phyloP scores from a whole-genome alignment of 1,284 basidiomycete species.

The Rhizoctonia solani region DNA sequence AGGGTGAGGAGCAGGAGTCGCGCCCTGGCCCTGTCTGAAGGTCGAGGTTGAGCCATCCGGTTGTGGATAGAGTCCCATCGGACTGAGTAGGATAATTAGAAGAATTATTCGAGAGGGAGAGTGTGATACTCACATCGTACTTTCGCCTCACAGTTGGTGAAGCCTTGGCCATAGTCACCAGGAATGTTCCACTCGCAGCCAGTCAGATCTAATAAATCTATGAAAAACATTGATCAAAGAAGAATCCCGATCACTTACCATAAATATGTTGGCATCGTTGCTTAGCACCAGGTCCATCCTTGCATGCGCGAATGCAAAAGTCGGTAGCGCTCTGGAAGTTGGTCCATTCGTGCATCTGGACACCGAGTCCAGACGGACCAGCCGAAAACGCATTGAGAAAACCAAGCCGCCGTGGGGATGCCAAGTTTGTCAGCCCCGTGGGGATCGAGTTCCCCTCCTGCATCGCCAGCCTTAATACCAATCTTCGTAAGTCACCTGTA shows the following conservation, averaged over 20 bases:
- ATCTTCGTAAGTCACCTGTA: conserved; percentile 44
- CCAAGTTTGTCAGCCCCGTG: conserved; percentile 41
- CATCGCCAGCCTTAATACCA: conserved; percentile 43
- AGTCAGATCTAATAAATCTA: conserved; percentile 44
- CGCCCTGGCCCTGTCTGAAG: conserved; percentile 40
- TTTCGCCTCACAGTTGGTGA: conserved; percentile 43
- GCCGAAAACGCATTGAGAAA: conserved; percentile 39
- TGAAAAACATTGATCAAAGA: conserved; percentile 47
- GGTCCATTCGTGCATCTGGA: conserved; percentile 48
- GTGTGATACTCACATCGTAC: conserved; percentile 10
- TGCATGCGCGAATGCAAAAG: conserved; percentile 49
- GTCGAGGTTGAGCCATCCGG: conserved; percentile 37
- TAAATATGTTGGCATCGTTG: conserved; percentile 46
- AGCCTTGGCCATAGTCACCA: conserved; percentile 41
- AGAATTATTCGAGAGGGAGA: background rate
- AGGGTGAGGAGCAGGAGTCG: conserved; percentile 38
- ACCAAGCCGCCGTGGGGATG: conserved; percentile 42
- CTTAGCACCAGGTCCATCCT: conserved; percentile 42
- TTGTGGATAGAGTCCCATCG: conserved; percentile 38
- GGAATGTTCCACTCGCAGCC: conserved; percentile 37
- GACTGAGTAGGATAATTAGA: background rate
- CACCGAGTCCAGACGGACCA: conserved; percentile 33
- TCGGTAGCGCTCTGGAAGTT: conserved; percentile 39
- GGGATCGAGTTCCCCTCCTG: conserved; percentile 42
- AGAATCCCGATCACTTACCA: conserved; percentile 32